Conservation (phyloP, 768 basidiomycete genomes). For the Mycena haematopus region DNA sequence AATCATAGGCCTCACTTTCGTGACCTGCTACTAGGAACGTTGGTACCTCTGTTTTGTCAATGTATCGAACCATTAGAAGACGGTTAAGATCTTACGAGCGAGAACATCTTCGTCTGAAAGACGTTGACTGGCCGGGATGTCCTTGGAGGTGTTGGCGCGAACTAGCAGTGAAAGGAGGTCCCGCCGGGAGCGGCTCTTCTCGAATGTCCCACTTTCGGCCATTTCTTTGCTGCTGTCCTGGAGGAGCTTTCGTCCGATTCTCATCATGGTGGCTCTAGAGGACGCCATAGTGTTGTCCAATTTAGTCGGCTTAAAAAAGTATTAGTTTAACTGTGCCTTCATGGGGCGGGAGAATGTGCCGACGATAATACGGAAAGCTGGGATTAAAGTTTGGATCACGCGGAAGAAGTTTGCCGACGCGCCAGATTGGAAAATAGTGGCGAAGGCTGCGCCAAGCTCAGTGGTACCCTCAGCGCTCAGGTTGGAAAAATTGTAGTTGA, state of each 20-base stretch:
- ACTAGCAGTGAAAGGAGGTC: conserved; percentile 68
- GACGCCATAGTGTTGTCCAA: conserved; percentile 36
- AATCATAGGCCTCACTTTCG: conserved; percentile 37
- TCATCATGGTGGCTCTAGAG: conserved; percentile 49
- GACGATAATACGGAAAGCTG: conserved; percentile 40
- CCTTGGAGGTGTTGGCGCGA: conserved; percentile 67
- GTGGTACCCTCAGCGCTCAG: conserved; percentile 35
- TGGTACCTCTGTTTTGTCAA: conserved; percentile 54
- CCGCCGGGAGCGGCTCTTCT: conserved; percentile 46
- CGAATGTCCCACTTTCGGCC: conserved; percentile 37
- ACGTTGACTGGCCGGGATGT: conserved; percentile 58
- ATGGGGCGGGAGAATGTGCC: conserved; percentile 17
- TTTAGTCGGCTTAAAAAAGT: conserved; percentile 37
- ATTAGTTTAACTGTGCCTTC: neutral
- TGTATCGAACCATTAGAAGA: neutral
- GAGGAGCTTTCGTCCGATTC: conserved; percentile 59
- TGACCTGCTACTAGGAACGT: conserved; percentile 68
- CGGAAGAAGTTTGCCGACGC: conserved; percentile 38
- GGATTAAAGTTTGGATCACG: conserved; percentile 37
- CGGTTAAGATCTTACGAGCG: conserved; percentile 45
- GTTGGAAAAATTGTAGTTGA: conserved; percentile 28
- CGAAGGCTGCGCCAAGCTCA: conserved; percentile 52
- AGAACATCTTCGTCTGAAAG: conserved; percentile 70
- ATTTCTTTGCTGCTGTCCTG: conserved; percentile 52
- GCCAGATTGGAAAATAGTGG: conserved; percentile 46